A percentile compares a stretch with the other conserved stretches of the same genome.
Conservation (phyloP, 2,329 filamentous ascomycete species). For the Tolypocladium album region DNA sequence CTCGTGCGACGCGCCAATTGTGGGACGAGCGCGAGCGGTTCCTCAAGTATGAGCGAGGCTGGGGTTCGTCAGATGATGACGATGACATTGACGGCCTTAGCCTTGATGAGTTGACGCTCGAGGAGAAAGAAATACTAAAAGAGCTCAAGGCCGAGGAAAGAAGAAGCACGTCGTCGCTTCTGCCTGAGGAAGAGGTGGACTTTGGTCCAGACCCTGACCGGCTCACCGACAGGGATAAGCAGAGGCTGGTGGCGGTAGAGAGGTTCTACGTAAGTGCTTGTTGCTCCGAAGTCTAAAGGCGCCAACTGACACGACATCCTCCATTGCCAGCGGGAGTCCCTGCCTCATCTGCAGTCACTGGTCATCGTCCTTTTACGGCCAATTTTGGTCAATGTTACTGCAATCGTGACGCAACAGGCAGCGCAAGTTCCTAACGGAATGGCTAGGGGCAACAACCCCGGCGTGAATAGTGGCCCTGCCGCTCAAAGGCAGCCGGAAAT, state of each 20-base stretch:
- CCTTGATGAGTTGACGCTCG: constrained; percentile 30
- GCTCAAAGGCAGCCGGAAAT: constrained; percentile 18
- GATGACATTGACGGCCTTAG: constrained; percentile 37
- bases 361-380: constrained; percentile 89
- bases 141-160: constrained; percentile 27
- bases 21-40: constrained; percentile 92
- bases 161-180: constrained; percentile 12
- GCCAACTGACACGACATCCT: neutral
- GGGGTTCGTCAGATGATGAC: constrained; percentile 38
- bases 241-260: constrained; percentile 64
- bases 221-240: constrained; percentile 44
- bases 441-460: constrained; percentile 24
- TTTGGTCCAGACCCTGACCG: constrained; percentile 36
- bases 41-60: constrained; percentile 85
- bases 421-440: constrained; percentile 33
- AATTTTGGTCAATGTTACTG: constrained; percentile 76
- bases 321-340: constrained; percentile 48
- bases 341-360: constrained; percentile 84
- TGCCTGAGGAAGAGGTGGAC: constrained; percentile 20
- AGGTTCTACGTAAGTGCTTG: constrained; percentile 64
- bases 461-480: constrained; percentile 27
- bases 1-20: constrained; percentile 78
- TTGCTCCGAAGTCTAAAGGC: neutral
- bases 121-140: constrained; percentile 30
- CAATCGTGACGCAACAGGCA: constrained; percentile 57